phyloP scores from a whole-genome alignment of 306 rosid genomes.

The Hippophae tibetana region DNA sequence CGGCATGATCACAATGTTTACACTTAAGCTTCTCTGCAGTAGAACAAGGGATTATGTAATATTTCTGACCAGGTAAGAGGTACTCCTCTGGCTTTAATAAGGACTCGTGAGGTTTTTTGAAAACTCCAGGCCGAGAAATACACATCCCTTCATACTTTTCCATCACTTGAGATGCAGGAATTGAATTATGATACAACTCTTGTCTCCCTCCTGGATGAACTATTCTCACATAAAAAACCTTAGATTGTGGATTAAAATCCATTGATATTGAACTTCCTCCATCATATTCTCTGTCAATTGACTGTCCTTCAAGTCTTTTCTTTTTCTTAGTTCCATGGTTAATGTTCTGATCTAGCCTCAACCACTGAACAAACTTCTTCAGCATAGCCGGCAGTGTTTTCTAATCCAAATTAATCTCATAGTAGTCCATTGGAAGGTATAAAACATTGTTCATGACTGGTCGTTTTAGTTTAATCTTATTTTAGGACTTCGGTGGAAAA shows the following conservation, averaged over 20 bases:
- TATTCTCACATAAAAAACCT: constrained; percentile 42
- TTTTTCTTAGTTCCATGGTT: constrained; percentile 8
- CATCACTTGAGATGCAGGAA: constrained; percentile 48
- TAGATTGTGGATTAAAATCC: constrained; percentile 23
- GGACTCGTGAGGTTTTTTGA: constrained; percentile 49
- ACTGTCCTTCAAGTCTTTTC: constrained; percentile 2
- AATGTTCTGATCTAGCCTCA: constrained; percentile 25
- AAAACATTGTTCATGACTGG: no score
- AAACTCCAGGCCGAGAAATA: constrained; percentile 53
- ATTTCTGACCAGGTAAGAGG: constrained; percentile 58
- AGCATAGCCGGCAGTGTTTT: constrained; percentile 29
- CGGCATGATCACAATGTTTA: constrained; percentile 16
- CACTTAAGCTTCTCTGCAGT: constrained; percentile 45
- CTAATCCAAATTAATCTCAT: constrained; percentile 25
- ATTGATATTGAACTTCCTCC: constrained; percentile 14
- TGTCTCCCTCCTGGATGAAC: constrained; percentile 51
- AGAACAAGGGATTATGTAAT: constrained; percentile 33
- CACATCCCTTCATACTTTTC: constrained; percentile 56
- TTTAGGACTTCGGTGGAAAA: no score
- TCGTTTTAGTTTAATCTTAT: no score
- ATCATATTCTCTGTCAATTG: constrained; percentile 7
- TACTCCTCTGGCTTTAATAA: constrained; percentile 37
- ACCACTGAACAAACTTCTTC: constrained; percentile 28
- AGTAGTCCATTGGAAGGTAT: constrained; percentile 1
- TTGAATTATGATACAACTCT: constrained; percentile 37